A percentile compares a stretch with the other conserved stretches of the same genome.
phyloP scores from a whole-genome alignment of 2,329 filamentous ascomycete species.

The Talaromyces verruculosus region DNA sequence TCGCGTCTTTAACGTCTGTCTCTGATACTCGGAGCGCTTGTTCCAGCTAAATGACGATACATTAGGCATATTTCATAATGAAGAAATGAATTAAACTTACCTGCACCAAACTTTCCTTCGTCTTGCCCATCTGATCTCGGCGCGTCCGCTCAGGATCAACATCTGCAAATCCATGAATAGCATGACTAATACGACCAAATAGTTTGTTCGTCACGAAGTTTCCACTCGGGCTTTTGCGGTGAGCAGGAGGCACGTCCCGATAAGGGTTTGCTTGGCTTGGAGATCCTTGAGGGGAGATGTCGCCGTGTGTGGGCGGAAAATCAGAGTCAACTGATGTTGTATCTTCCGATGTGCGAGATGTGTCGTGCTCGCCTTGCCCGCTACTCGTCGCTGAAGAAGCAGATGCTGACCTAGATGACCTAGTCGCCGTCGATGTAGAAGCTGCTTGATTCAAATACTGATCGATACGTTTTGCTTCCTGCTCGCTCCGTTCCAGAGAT shows the following conservation, averaged over 20 bases:
- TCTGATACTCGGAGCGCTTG: slow-evolving; percentile 86
- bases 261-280: slow-evolving; percentile 68
- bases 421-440: slow-evolving; percentile 41
- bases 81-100: slow-evolving; percentile 34
- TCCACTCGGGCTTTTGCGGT: slow-evolving; percentile 81
- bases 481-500: slow-evolving; percentile 87
- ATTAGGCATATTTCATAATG: neutral
- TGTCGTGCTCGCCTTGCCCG: slow-evolving; percentile 41
- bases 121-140: slow-evolving; percentile 93
- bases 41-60: slow-evolving; percentile 64
- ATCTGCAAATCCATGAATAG: slow-evolving; percentile 93
- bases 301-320: slow-evolving; percentile 85
- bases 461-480: slow-evolving; percentile 89
- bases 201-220: slow-evolving; percentile 90
- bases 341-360: slow-evolving; percentile 67
- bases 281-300: slow-evolving; percentile 63
- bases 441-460: slow-evolving; percentile 74
- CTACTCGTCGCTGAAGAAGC: slow-evolving; percentile 51
- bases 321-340: slow-evolving; percentile 92
- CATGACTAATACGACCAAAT: slow-evolving; percentile 91
- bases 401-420: slow-evolving; percentile 67
- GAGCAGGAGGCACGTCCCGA: slow-evolving; percentile 47
- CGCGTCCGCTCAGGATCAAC: slow-evolving; percentile 91
- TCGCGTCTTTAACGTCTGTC: slow-evolving; percentile 91
- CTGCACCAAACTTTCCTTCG: slow-evolving; percentile 75